These are phyloP conservation scores for Calocybe gangraenosa DNA, from an alignment of 768 basidiomycete genomes.

Conservation along the genomic window DNA sequence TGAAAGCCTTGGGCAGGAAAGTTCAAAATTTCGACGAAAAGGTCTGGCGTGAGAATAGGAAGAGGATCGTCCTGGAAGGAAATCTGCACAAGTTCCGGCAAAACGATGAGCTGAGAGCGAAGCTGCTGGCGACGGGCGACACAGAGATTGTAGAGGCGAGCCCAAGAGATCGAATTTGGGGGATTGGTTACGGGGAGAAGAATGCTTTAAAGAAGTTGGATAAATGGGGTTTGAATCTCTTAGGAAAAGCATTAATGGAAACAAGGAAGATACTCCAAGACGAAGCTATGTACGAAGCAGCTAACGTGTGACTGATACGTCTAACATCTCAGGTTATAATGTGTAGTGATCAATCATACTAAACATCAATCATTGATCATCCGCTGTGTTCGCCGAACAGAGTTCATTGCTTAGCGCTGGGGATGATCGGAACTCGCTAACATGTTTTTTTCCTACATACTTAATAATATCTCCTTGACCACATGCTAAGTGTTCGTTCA, in stretches of 20 bases:
- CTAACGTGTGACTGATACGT: too few species aligned
- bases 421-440: too few species aligned
- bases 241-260: conserved; percentile 44
- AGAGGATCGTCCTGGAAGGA: conserved; percentile 49
- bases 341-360: too few species aligned
- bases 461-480: too few species aligned
- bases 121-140: conserved; percentile 44
- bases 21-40: conserved; percentile 45
- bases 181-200: conserved; percentile 50
- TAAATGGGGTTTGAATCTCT: conserved; percentile 56
- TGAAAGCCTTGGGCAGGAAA: conserved; percentile 52
- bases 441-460: too few species aligned
- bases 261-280: conserved; percentile 22
- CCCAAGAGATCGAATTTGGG: conserved; percentile 61
- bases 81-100: conserved; percentile 53
- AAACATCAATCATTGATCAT: too few species aligned
- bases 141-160: conserved; percentile 53
- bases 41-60: conserved; percentile 41
- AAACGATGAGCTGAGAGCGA: conserved; percentile 34
- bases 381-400: too few species aligned
- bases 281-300: conserved; percentile 3
- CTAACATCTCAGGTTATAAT: too few species aligned
- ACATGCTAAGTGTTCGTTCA: too few species aligned
- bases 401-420: too few species aligned
- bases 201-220: conserved; percentile 36